These are phyloP conservation scores for Daldinia grandis DNA, from an alignment of 495 filamentous ascomycete genomes.

Conservation along the genomic window DNA sequence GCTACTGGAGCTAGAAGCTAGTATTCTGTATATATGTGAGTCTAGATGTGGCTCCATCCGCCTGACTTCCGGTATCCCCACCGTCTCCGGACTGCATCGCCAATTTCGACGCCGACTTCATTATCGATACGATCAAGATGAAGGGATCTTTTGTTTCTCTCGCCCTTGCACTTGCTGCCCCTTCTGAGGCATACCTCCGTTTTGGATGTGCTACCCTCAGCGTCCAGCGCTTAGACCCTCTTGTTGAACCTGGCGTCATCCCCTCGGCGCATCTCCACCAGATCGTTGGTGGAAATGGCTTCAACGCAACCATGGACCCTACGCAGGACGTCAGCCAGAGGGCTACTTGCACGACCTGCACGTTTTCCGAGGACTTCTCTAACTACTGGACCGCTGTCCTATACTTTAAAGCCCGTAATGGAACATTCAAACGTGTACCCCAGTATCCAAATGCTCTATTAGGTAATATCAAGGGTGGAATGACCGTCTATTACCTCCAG, in stretches of 20 bases:
- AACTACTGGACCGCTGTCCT: constrained; percentile 53
- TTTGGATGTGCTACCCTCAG: constrained; percentile 50
- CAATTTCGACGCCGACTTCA: constrained; percentile 16
- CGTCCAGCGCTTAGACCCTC: constrained; percentile 53
- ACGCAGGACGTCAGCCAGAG: constrained; percentile 25
- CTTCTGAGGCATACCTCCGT: constrained; percentile 47
- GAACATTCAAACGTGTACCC: constrained; percentile 52
- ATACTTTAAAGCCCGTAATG: constrained; percentile 51
- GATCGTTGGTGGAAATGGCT: constrained; percentile 48
- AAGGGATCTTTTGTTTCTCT: constrained; percentile 46
- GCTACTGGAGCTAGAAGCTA: not conserved
- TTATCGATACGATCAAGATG: constrained; percentile 42
- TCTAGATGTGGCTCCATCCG: constrained; percentile 2
- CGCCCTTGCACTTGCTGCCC: constrained; percentile 41
- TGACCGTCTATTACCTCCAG: constrained; percentile 57
- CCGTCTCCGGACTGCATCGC: constrained; percentile 14
- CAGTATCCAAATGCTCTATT: constrained; percentile 51
- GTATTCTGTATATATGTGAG: constrained; percentile 33
- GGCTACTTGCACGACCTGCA: constrained; percentile 49
- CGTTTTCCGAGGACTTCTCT: constrained; percentile 47
- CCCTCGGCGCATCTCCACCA: constrained; percentile 47
- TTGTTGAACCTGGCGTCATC: constrained; percentile 44
- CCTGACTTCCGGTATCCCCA: constrained; percentile 10
- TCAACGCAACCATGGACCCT: constrained; percentile 49
- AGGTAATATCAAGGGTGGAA: constrained; percentile 50